A percentile compares a stretch with the other conserved stretches of the same genome.
Conservation (phyloP, 2,329 filamentous ascomycete species). For the Cordyceps cateniannulata region DNA sequence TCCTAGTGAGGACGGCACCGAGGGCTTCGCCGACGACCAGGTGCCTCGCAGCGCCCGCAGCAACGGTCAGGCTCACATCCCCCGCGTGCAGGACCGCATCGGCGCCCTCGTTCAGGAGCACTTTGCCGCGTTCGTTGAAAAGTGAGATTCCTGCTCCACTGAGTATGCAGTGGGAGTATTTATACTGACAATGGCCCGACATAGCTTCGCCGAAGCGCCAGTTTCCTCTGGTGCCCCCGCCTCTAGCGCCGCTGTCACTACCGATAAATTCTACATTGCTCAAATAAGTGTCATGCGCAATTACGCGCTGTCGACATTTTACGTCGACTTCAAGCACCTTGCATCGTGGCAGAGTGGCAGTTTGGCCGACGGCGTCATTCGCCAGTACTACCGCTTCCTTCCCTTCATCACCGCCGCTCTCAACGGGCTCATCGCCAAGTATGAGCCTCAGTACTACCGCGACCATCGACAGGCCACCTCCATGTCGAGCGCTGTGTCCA, state of each 20-base stretch:
- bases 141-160: slow-evolving; percentile 38
- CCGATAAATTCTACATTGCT: slow-evolving; percentile 78
- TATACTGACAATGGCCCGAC: background rate
- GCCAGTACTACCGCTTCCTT: slow-evolving; percentile 90
- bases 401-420: slow-evolving; percentile 85
- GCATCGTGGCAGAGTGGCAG: slow-evolving; percentile 69
- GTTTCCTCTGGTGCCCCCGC: slow-evolving; percentile 55
- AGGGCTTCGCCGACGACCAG: slow-evolving; percentile 60
- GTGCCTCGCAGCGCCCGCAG: slow-evolving; percentile 46
- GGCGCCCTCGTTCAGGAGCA: slow-evolving; percentile 68
- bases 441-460: slow-evolving; percentile 89
- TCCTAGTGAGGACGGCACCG: slow-evolving; percentile 55
- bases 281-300: slow-evolving; percentile 73
- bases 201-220: slow-evolving; percentile 62
- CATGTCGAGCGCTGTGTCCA: slow-evolving; percentile 59
- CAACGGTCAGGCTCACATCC: slow-evolving; percentile 47
- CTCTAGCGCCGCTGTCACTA: slow-evolving; percentile 65
- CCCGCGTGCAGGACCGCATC: slow-evolving; percentile 69
- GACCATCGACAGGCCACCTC: slow-evolving; percentile 82
- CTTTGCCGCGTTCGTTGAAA: slow-evolving; percentile 75
- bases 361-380: slow-evolving; percentile 77
- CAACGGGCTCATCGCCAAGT: slow-evolving; percentile 89
- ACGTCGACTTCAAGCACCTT: slow-evolving; percentile 83
- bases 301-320: slow-evolving; percentile 75
- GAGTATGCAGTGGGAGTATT: background rate